These are phyloP conservation scores for Clarkia xantiana DNA, from an alignment of 345 rosid genomes.

Conservation along the genomic window DNA sequence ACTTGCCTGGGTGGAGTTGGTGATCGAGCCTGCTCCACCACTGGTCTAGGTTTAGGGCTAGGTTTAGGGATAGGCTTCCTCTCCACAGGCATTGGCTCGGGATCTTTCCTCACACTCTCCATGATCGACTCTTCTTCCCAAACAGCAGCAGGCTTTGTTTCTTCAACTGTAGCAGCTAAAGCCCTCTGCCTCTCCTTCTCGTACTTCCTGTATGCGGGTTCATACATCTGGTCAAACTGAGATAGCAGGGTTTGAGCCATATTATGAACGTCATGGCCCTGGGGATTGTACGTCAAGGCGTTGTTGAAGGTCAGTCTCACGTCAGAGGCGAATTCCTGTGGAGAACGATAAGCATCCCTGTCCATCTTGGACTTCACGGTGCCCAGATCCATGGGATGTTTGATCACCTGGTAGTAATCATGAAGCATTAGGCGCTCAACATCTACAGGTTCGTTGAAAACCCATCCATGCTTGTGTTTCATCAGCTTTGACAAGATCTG, in stretches of 20 bases:
- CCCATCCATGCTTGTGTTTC: conserved; percentile 35
- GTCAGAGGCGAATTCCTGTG: conserved; percentile 29
- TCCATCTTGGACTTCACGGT: conserved; percentile 25
- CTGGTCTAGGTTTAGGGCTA: conserved; percentile 3
- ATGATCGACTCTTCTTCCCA: conserved; percentile 10
- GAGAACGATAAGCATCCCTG: conserved; percentile 14
- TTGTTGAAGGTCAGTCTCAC: conserved; percentile 45
- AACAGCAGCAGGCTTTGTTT: neutral
- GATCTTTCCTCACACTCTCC: conserved; percentile 9
- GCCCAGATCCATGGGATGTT: conserved; percentile 50
- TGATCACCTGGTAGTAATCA: conserved; percentile 31
- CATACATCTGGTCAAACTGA: conserved; percentile 20
- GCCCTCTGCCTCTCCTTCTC: conserved; percentile 13
- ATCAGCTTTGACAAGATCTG: conserved; percentile 28
- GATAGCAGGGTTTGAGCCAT: conserved; percentile 24
- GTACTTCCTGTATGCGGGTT: conserved; percentile 11
- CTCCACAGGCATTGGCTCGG: conserved; percentile 2
- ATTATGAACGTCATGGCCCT: conserved; percentile 23
- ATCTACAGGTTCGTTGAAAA: conserved; percentile 38
- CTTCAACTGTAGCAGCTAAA: neutral
- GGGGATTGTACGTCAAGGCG: conserved; percentile 37
- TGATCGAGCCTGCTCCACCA: neutral
- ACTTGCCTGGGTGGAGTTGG: conserved; percentile 9
- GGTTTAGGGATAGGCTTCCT: conserved; percentile 2
- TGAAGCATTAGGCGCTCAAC: conserved; percentile 19